Evolutionary conservation across 2,329 filamentous ascomycete species (phyloP).

Genomic region (Ophiognomonia clavigignenti-juglandacearum): DNA sequence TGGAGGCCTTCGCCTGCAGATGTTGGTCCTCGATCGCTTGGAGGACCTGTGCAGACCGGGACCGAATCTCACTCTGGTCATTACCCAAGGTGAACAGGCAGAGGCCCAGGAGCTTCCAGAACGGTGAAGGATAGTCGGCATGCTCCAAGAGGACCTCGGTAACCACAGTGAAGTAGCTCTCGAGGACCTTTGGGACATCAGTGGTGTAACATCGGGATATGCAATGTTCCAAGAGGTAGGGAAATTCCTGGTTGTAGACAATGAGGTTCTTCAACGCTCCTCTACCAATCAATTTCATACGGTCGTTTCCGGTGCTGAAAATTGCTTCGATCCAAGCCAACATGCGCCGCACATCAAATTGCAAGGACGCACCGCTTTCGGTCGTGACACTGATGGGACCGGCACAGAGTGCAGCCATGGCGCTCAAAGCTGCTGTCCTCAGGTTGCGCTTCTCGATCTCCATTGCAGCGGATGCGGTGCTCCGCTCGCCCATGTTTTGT

Average conservation of each 20-base stretch:
- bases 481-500: slow-evolving; percentile 69
- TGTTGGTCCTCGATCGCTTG: slow-evolving; percentile 79
- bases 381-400: slow-evolving; percentile 82
- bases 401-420: slow-evolving; percentile 91
- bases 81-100: slow-evolving; percentile 91
- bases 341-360: slow-evolving; percentile 90
- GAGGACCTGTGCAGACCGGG: slow-evolving; percentile 79
- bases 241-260: slow-evolving; percentile 81
- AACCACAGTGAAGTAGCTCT: slow-evolving; percentile 93
- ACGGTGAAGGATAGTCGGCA: slow-evolving; percentile 75
- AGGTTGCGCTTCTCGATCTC: slow-evolving; percentile 96
- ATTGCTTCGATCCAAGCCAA: slow-evolving; percentile 94
- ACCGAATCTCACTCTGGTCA: slow-evolving; percentile 81
- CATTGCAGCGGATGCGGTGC: slow-evolving; percentile 80
- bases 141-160: slow-evolving; percentile 81
- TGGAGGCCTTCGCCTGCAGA: slow-evolving; percentile 67
- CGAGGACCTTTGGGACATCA: slow-evolving; percentile 74
- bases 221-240: slow-evolving; percentile 81
- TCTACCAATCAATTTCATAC: slow-evolving; percentile 84
- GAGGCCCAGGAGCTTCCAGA: slow-evolving; percentile 86
- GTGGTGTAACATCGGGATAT: slow-evolving; percentile 87
- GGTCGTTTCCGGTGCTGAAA: slow-evolving; percentile 86
- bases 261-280: slow-evolving; percentile 87
- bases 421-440: slow-evolving; percentile 81
- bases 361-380: slow-evolving; percentile 78